phyloP scores from a whole-genome alignment of 495 filamentous ascomycete species.

The Clavariopsis aquatica region DNA sequence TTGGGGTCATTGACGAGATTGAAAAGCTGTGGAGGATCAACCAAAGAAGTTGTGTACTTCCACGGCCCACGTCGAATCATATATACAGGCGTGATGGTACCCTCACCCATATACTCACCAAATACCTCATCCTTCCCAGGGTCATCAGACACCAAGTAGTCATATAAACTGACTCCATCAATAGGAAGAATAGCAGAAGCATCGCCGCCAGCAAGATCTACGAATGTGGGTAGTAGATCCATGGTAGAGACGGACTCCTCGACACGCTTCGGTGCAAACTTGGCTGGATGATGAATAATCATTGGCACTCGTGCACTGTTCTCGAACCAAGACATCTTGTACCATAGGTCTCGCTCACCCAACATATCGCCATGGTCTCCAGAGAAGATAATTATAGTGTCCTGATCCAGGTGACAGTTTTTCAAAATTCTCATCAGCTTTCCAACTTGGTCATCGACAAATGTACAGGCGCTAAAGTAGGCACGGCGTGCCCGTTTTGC shows the following conservation, averaged over 20 bases:
- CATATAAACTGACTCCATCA: constrained; percentile 73
- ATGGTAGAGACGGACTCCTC: constrained; percentile 78
- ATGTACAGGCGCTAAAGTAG: constrained; percentile 86
- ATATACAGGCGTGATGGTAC: constrained; percentile 80
- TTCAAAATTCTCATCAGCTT: constrained; percentile 72
- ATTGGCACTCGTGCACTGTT: constrained; percentile 80
- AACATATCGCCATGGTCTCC: constrained; percentile 94
- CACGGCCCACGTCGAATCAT: constrained; percentile 83
- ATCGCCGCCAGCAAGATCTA: constrained; percentile 70
- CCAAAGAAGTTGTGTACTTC: constrained; percentile 81
- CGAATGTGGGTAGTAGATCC: constrained; percentile 82
- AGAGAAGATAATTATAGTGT: constrained; percentile 84
- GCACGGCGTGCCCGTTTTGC: constrained; percentile 76
- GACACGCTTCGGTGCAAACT: constrained; percentile 67
- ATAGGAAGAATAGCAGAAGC: constrained; percentile 66
- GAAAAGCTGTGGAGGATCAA: constrained; percentile 78
- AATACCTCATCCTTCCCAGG: constrained; percentile 71
- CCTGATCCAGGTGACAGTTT: constrained; percentile 70
- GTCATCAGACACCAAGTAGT: constrained; percentile 62
- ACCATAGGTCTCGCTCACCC: constrained; percentile 85
- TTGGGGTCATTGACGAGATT: constrained; percentile 71
- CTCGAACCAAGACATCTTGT: constrained; percentile 93
- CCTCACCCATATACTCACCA: constrained; percentile 88
- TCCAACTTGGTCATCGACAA: constrained; percentile 85
- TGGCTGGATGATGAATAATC: constrained; percentile 69